Evolutionary conservation across 169 alveolate species (phyloP).

Genomic region (Amoebophrya sp.): DNA sequence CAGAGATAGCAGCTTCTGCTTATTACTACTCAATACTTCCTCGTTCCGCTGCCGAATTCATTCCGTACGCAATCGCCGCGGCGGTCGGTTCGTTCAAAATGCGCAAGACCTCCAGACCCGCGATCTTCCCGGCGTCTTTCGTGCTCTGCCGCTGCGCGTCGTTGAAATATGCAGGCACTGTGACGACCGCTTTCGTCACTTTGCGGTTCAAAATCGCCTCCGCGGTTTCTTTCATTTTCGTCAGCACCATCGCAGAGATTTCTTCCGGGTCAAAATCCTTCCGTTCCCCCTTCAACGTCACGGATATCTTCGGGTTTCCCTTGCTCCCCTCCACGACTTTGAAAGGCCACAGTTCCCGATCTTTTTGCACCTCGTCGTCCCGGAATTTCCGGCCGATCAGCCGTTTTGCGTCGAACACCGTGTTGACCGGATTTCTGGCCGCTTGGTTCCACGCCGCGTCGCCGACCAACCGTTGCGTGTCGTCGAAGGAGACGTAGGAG

Average conservation of each 20-base stretch:
- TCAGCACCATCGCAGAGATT: conserved; percentile 86
- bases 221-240: conserved; percentile 93
- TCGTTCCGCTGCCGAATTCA: conserved; percentile 57
- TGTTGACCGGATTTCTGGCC: conserved; percentile 57
- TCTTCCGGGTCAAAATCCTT: conserved; percentile 89
- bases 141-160: conserved; percentile 99
- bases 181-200: conserved; percentile 94
- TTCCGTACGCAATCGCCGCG: conserved; percentile 34
- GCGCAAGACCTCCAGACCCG: conserved; percentile 73
- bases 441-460: conserved; percentile 88
- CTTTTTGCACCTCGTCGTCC: conserved; percentile 67
- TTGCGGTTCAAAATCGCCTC: conserved; percentile 86
- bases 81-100: conserved; percentile 35
- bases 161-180: conserved; percentile 99
- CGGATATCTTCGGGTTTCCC: conserved; percentile 77
- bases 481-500: conserved; percentile 92
- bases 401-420: conserved; percentile 46
- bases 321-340: conserved; percentile 71
- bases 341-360: conserved; percentile 85
- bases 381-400: conserved; percentile 43
- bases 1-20: background rate
- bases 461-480: conserved; percentile 88
- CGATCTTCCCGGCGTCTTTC: conserved; percentile 96
- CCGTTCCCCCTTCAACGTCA: conserved; percentile 73
- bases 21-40: background rate